Conservation (phyloP, 2,329 filamentous ascomycete species). For the Aspergillus carbonarius region DNA sequence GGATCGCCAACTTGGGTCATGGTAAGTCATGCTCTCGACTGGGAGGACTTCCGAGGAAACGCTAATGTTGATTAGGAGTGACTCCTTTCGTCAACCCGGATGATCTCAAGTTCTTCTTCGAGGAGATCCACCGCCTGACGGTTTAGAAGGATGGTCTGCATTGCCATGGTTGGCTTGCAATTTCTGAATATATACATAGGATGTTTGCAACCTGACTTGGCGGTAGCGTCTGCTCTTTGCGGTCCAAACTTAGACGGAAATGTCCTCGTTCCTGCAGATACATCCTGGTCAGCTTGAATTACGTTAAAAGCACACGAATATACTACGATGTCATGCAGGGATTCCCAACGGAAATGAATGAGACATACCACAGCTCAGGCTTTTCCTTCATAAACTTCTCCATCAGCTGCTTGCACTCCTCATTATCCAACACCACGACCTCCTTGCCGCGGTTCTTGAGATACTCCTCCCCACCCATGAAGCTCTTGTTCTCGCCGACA, state of each 20-base stretch:
- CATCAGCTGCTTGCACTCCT: slow-evolving; percentile 68
- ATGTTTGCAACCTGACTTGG: not conserved
- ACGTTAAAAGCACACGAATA: not conserved
- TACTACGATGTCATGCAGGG: not conserved
- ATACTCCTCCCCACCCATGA: slow-evolving; percentile 70
- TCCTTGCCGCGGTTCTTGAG: slow-evolving; percentile 67
- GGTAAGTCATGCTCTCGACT: slow-evolving; percentile 56
- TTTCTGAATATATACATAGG: slow-evolving; percentile 11
- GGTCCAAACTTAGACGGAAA: slow-evolving; percentile 47
- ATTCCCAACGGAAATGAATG: not conserved
- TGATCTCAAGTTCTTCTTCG: slow-evolving; percentile 87
- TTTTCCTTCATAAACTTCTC: slow-evolving; percentile 69
- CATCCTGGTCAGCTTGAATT: slow-evolving; percentile 2
- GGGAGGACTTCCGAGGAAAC: slow-evolving; percentile 5
- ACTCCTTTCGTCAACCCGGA: slow-evolving; percentile 94
- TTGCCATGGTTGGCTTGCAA: not conserved
- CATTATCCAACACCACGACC: slow-evolving; percentile 67
- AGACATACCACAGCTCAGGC: slow-evolving; percentile 66
- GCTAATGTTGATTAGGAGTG: slow-evolving; percentile 61
- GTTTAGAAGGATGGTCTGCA: slow-evolving; percentile 15
- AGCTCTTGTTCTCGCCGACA: slow-evolving; percentile 74
- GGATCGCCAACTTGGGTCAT: slow-evolving; percentile 96
- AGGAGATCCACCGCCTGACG: slow-evolving; percentile 74
- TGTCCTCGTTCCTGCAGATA: slow-evolving; percentile 57
- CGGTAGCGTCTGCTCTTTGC: not conserved